Evolutionary conservation across 2,329 filamentous ascomycete genomes (phyloP).

Genomic region (Alternaria incomplexa): DNA sequence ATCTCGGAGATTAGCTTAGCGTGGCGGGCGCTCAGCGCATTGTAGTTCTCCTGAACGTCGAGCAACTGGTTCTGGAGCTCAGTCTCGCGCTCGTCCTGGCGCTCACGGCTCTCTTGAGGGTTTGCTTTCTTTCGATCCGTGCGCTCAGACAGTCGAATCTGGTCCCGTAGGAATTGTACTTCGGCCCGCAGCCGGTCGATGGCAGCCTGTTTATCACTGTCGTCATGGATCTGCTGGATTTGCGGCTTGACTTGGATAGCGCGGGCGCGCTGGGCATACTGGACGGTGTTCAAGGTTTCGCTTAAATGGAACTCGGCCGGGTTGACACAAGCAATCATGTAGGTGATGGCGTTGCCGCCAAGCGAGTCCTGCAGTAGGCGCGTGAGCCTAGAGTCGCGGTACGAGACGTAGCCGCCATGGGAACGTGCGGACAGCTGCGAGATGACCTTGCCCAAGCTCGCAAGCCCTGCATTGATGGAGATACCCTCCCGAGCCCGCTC

Average conservation of each 20-base stretch:
- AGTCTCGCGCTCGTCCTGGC: conserved; percentile 81
- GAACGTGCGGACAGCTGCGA: conserved; percentile 93
- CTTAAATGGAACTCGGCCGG: conserved; percentile 96
- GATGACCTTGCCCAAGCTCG: conserved; percentile 95
- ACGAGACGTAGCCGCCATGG: conserved; percentile 89
- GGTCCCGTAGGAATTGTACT: conserved; percentile 89
- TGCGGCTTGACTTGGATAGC: conserved; percentile 97
- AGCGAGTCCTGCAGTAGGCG: conserved; percentile 94
- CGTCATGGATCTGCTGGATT: conserved; percentile 88
- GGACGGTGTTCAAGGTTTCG: conserved; percentile 93
- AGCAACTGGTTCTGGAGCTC: conserved; percentile 94
- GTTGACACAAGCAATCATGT: conserved; percentile 99
- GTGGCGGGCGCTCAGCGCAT: conserved; percentile 85
- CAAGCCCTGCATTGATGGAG: conserved; percentile 95
- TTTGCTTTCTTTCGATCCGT: conserved; percentile 63
- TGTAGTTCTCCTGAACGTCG: conserved; percentile 94
- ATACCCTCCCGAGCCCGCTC: conserved; percentile 96
- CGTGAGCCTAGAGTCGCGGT: conserved; percentile 96
- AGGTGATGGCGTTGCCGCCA: conserved; percentile 95
- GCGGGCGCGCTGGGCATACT: conserved; percentile 94
- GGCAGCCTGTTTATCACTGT: conserved; percentile 89
- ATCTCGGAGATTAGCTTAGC: conserved; percentile 95
- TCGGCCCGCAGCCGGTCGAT: conserved; percentile 95
- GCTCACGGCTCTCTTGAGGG: conserved; percentile 74
- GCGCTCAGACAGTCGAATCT: conserved; percentile 83